Conservation (phyloP, 331 rosid genomes). For the Malus hybrid region DNA sequence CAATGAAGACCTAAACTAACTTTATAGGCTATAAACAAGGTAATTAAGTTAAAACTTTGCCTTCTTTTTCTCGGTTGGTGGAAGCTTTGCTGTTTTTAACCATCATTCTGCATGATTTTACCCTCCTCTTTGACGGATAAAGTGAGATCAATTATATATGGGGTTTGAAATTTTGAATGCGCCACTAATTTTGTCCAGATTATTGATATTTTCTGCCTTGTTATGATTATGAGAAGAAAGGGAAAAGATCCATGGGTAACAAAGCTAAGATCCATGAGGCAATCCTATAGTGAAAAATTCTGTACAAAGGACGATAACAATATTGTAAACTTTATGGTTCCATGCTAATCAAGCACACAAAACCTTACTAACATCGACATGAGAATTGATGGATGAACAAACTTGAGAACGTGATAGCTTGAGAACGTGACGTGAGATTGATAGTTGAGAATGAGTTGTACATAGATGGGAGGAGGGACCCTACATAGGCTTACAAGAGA, state of each 20-base stretch:
- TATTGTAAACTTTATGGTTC: background rate
- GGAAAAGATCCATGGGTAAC: background rate
- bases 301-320: background rate
- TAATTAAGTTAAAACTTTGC: background rate
- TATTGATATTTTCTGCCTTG: background rate
- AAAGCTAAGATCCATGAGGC: background rate
- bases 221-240: constrained; percentile 5
- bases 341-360: background rate
- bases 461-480: too few relatives aligned
- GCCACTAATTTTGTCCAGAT: background rate
- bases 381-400: background rate
- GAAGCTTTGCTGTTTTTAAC: constrained; percentile 16
- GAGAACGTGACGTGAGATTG: too few relatives aligned
- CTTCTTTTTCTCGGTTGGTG: constrained; percentile 8
- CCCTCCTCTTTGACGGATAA: constrained; percentile 19
- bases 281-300: background rate
- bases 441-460: too few relatives aligned
- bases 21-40: constrained; percentile 7
- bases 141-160: constrained; percentile 5
- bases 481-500: too few relatives aligned
- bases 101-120: constrained; percentile 13
- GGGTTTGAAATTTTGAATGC: constrained; percentile 17
- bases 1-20: background rate
- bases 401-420: background rate
- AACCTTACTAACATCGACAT: background rate